Evolutionary conservation across 306 rosid species (phyloP).

Genomic region (Fragaria ananassa): DNA sequence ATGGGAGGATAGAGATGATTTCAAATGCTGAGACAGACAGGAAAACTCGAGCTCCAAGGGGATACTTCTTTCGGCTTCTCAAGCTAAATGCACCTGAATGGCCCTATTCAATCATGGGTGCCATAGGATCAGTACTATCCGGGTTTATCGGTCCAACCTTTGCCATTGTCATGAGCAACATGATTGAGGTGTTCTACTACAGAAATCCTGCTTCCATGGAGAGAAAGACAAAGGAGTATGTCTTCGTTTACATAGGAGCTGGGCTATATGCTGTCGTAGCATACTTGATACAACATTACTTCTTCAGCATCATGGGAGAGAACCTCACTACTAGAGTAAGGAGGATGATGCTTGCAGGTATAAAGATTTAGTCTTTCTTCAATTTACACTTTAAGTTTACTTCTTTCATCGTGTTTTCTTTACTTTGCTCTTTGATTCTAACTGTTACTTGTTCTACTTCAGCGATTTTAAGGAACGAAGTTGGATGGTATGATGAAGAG

Average conservation of each 20-base stretch:
- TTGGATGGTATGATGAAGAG: constrained; percentile 98
- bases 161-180: constrained; percentile 96
- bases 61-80: constrained; percentile 74
- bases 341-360: constrained; percentile 99
- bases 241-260: constrained; percentile 88
- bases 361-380: neutral
- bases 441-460: constrained; percentile 12
- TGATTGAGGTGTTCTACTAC: constrained; percentile 95
- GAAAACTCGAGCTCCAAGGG: constrained; percentile 82
- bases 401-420: neutral
- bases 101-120: constrained; percentile 99
- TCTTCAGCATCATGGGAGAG: constrained; percentile 97
- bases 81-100: constrained; percentile 93
- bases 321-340: constrained; percentile 98
- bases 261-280: constrained; percentile 94
- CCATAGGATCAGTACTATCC: constrained; percentile 82
- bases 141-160: constrained; percentile 96
- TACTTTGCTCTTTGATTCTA: neutral
- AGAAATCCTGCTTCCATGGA: constrained; percentile 79
- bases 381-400: neutral
- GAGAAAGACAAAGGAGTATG: constrained; percentile 86
- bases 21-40: constrained; percentile 89
- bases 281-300: constrained; percentile 95
- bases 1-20: constrained; percentile 95
- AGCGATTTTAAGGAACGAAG: constrained; percentile 95